A percentile compares a stretch with the other conserved stretches of the same genome.
Conservation (phyloP, 2,329 filamentous ascomycete genomes). For the Bimuria novae-zelandiae region DNA sequence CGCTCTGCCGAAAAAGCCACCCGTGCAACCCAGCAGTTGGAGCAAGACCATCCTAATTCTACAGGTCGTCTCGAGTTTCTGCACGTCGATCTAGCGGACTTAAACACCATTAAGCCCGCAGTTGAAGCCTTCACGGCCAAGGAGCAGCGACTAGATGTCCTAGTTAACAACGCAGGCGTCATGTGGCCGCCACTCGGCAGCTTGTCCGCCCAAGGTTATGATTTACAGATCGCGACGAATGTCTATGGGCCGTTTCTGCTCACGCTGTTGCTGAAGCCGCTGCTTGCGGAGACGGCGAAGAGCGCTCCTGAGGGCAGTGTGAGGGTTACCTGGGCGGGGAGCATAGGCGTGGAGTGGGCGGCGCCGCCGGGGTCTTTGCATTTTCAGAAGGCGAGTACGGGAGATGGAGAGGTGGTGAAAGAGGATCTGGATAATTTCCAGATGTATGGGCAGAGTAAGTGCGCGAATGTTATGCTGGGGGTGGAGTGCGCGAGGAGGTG, state of each 20-base stretch:
- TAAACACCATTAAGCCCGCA: constrained; percentile 39
- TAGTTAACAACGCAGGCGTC: constrained; percentile 89
- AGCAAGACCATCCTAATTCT: constrained; percentile 29
- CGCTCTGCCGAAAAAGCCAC: constrained; percentile 44
- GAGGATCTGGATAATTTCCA: constrained; percentile 15
- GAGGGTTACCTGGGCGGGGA: constrained; percentile 21
- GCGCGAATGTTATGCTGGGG: constrained; percentile 22
- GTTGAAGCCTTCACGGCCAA: constrained; percentile 32
- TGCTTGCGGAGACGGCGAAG: constrained; percentile 31
- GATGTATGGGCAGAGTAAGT: constrained; percentile 21
- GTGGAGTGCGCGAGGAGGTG: neutral
- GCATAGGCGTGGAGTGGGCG: constrained; percentile 6
- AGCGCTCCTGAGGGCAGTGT: constrained; percentile 22
- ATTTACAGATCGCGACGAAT: constrained; percentile 44
- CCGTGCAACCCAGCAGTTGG: constrained; percentile 40
- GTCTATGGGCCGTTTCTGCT: constrained; percentile 43
- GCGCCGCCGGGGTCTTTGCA: constrained; percentile 16
- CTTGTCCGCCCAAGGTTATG: constrained; percentile 27
- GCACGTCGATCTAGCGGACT: constrained; percentile 45
- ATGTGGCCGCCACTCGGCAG: constrained; percentile 31
- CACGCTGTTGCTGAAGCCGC: constrained; percentile 36
- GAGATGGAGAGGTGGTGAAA: constrained; percentile 8
- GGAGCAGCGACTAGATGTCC: constrained; percentile 64
- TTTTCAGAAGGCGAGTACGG: neutral
- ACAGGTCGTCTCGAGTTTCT: constrained; percentile 33